Conservation (phyloP, 1,284 basidiomycete species). For the Inonotus hispidus region DNA sequence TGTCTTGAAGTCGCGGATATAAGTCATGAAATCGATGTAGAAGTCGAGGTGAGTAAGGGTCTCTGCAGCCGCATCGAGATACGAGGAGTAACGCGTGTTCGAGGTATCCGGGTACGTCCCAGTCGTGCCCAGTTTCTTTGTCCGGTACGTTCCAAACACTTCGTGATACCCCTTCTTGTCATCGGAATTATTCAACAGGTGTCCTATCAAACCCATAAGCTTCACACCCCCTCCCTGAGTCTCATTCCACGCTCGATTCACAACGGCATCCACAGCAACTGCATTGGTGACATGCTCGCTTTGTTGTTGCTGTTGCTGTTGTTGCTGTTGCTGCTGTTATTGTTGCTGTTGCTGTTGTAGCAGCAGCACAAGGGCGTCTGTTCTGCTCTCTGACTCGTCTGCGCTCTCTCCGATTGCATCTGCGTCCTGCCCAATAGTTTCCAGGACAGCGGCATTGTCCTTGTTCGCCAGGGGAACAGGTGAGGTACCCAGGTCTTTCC, state of each 20-base stretch:
- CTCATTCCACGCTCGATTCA: constrained; percentile 23
- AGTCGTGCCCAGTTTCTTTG: not conserved
- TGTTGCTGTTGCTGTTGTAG: not conserved
- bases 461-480: not conserved
- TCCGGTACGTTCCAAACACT: constrained; percentile 24
- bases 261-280: constrained; percentile 11
- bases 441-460: constrained; percentile 2
- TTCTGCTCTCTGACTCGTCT: not conserved
- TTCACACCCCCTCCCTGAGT: constrained; percentile 29
- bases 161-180: constrained; percentile 26
- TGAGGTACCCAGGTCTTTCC: not conserved
- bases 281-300: not conserved
- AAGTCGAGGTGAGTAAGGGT: not conserved
- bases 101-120: constrained; percentile 15
- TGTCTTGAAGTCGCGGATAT: constrained; percentile 1
- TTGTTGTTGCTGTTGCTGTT: not conserved
- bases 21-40: not conserved
- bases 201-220: constrained; percentile 26
- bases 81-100: constrained; percentile 3
- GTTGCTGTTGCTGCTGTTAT: not conserved
- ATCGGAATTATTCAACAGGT: constrained; percentile 32
- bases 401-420: not conserved
- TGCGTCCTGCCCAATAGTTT: not conserved
- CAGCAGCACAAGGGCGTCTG: not conserved
- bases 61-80: not conserved